A percentile compares a stretch with the other conserved stretches of the same genome.
These are phyloP conservation scores for Chlorociboria aeruginascens DNA, from an alignment of 495 filamentous ascomycete genomes.

Conservation along the genomic window DNA sequence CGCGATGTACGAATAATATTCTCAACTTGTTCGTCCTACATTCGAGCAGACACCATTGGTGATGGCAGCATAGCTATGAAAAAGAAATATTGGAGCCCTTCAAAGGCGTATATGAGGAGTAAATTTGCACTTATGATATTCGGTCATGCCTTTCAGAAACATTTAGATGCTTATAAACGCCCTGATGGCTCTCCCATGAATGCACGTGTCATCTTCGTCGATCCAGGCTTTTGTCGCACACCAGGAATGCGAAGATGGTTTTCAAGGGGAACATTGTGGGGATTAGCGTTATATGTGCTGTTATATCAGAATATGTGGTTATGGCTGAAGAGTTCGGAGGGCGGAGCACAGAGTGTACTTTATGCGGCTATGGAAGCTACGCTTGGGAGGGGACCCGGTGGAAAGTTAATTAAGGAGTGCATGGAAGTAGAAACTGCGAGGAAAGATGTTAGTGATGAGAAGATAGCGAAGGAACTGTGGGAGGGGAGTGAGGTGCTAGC, in stretches of 20 bases:
- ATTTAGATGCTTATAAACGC: constrained; percentile 66
- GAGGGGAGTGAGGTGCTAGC: constrained; percentile 76
- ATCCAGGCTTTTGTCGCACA: constrained; percentile 75
- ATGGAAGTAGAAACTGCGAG: constrained; percentile 56
- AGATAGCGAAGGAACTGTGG: constrained; percentile 74
- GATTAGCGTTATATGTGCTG: constrained; percentile 64
- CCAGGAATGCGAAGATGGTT: constrained; percentile 81
- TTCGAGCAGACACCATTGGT: constrained; percentile 52
- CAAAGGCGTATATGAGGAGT: constrained; percentile 62
- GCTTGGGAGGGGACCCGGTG: constrained; percentile 48
- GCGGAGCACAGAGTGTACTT: constrained; percentile 79
- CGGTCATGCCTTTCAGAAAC: constrained; percentile 78
- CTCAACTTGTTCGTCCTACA: constrained; percentile 76
- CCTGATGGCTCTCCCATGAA: constrained; percentile 75
- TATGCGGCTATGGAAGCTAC: constrained; percentile 72
- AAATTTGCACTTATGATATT: constrained; percentile 87
- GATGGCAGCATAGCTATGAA: constrained; percentile 24
- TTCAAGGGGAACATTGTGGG: constrained; percentile 71
- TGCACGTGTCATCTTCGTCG: constrained; percentile 67
- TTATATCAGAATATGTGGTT: constrained; percentile 78
- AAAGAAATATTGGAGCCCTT: constrained; percentile 37
- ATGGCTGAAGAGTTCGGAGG: constrained; percentile 66
- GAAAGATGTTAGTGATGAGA: constrained; percentile 67
- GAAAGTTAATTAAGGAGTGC: constrained; percentile 80
- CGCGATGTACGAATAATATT: constrained; percentile 84